These are phyloP conservation scores for Citrus maxima DNA, from an alignment of 345 rosid species.

Conservation along the genomic window DNA sequence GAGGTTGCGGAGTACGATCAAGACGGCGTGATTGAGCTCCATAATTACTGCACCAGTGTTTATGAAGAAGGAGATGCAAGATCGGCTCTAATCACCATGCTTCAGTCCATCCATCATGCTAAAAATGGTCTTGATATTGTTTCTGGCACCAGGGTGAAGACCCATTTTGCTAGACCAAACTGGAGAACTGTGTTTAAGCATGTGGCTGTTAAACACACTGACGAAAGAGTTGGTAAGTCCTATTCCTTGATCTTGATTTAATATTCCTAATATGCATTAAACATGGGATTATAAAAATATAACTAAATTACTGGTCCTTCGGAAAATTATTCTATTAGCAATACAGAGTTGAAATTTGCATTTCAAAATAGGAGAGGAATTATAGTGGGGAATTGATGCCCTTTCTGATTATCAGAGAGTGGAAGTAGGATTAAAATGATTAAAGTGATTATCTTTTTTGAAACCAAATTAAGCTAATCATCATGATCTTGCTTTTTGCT, in stretches of 20 bases:
- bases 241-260: neutral
- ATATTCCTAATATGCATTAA: neutral
- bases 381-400: neutral
- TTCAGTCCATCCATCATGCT: constrained; percentile 71
- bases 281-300: neutral
- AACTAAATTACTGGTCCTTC: neutral
- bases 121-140: constrained; percentile 69
- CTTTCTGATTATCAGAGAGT: neutral
- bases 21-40: constrained; percentile 63
- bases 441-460: neutral
- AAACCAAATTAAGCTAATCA: neutral
- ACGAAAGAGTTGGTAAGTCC: constrained; percentile 64
- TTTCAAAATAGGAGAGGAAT: too few species aligned
- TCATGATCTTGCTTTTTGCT: neutral
- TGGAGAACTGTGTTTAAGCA: constrained; percentile 73
- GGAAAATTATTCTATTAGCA: too few species aligned
- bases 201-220: constrained; percentile 53
- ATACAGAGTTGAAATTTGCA: too few species aligned
- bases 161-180: constrained; percentile 67
- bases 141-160: constrained; percentile 57
- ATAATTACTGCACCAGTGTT: constrained; percentile 70
- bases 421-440: neutral
- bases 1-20: constrained; percentile 65
- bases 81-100: constrained; percentile 76
- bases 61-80: constrained; percentile 87